phyloP scores from a whole-genome alignment of 176 grass and related monocot species.

The Rhynchospora pubera region DNA sequence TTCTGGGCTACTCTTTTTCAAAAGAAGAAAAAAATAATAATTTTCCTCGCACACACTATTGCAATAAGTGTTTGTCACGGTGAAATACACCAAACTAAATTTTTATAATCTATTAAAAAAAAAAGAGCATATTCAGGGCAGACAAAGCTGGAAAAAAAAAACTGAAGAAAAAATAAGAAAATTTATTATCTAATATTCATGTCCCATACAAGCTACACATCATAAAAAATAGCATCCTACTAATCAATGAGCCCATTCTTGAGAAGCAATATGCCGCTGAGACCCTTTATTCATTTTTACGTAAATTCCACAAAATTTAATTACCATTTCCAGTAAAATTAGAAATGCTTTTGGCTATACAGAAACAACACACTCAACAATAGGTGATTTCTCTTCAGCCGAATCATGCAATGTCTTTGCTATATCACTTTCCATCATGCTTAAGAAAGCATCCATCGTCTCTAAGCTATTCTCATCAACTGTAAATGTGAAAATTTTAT shows the following conservation, averaged over 20 bases:
- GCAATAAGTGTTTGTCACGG: not conserved
- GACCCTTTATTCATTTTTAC: not conserved
- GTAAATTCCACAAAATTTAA: not conserved
- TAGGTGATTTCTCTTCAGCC: not conserved
- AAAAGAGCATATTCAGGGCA: not conserved
- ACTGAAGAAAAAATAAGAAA: not conserved
- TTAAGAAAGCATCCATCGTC: conserved; percentile 26
- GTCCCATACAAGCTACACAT: not conserved
- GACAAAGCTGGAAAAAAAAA: not conserved
- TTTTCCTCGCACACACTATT: not conserved
- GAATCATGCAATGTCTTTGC: conserved; percentile 8
- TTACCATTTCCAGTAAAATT: conserved; percentile 5
- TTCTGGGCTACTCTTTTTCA: too few relatives aligned
- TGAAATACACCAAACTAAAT: not conserved
- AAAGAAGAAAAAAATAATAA: too few relatives aligned
- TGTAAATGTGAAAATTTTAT: not conserved
- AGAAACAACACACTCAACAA: not conserved
- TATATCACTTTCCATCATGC: conserved; percentile 34
- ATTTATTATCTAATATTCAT: not conserved
- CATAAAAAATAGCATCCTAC: not conserved
- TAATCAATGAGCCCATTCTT: not conserved
- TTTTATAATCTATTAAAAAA: not conserved
- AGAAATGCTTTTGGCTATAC: not conserved
- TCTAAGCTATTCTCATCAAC: conserved; percentile 34
- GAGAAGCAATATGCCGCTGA: not conserved